A percentile compares a stretch with the other conserved stretches of the same genome.
phyloP scores from a whole-genome alignment of 169 alveolate genomes.

The Plasmodium gallinaceum region DNA sequence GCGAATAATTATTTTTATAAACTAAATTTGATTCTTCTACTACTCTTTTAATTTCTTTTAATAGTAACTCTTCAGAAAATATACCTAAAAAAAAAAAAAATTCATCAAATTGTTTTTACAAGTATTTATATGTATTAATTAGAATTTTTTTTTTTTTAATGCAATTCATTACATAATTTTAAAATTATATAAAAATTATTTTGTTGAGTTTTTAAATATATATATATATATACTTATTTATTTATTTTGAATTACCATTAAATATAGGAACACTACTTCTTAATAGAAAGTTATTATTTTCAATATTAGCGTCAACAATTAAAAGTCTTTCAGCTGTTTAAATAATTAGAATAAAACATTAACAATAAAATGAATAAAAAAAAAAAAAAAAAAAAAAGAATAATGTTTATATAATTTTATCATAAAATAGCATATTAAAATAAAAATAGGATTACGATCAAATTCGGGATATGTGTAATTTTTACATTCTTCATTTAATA shows the following conservation, averaged over 20 bases:
- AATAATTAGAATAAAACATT: neutral
- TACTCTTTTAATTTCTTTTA: conserved; percentile 14
- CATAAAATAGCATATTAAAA: neutral
- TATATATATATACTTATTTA: neutral
- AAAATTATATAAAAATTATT: neutral
- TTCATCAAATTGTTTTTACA: too few species aligned
- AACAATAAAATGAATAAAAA: neutral
- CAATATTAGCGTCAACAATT: conserved; percentile 28
- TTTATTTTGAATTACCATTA: conserved; percentile 33
- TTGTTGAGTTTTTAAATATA: neutral
- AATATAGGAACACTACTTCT: conserved; percentile 56
- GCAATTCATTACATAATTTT: neutral
- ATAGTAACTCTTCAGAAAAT: conserved; percentile 34
- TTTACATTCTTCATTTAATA: conserved; percentile 39
- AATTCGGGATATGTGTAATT: conserved; percentile 36
- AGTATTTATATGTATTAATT: neutral
- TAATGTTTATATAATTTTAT: neutral
- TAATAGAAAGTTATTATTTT: conserved; percentile 25
- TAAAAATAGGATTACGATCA: conserved; percentile 39
- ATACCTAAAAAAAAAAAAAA: conserved; percentile 16
- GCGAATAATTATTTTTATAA: conserved; percentile 21
- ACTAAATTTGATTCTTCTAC: conserved; percentile 11
- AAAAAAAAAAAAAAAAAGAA: neutral
- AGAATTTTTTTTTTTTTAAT: neutral
- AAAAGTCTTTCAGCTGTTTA: conserved; percentile 21